These are phyloP conservation scores for Myotisia sp. DNA, from an alignment of 2,329 filamentous ascomycete genomes.

Conservation along the genomic window DNA sequence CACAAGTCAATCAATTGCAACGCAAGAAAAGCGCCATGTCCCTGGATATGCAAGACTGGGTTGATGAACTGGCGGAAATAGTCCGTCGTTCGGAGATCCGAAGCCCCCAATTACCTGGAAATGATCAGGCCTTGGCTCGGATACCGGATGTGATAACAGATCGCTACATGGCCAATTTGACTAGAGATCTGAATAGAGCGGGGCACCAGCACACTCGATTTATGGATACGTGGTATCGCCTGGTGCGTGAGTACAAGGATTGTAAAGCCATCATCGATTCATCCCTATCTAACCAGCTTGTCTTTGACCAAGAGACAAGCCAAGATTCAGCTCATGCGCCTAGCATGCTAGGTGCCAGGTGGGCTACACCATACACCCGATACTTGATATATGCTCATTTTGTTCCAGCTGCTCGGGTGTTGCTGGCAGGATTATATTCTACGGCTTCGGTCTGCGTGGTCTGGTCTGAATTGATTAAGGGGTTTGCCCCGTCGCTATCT, in stretches of 20 bases:
- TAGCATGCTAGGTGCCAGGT: constrained; percentile 17
- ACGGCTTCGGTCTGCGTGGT: constrained; percentile 69
- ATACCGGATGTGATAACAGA: constrained; percentile 79
- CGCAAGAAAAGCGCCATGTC: constrained; percentile 68
- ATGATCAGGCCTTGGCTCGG: constrained; percentile 27
- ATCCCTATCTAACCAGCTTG: constrained; percentile 61
- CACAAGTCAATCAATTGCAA: constrained; percentile 63
- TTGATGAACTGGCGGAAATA: constrained; percentile 78
- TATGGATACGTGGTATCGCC: constrained; percentile 66
- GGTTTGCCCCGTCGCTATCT: constrained; percentile 62
- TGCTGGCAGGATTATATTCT: constrained; percentile 52
- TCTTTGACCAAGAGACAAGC: constrained; percentile 50
- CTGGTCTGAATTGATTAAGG: constrained; percentile 87
- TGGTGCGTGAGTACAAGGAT: constrained; percentile 59
- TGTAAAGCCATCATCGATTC: constrained; percentile 76
- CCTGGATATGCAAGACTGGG: constrained; percentile 74
- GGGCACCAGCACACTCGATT: constrained; percentile 73
- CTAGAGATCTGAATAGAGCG: constrained; percentile 64
- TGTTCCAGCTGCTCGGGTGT: constrained; percentile 52
- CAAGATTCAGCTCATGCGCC: constrained; percentile 42
- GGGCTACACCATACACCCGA: constrained; percentile 69
- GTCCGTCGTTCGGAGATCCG: constrained; percentile 51
- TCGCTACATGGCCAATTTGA: constrained; percentile 81
- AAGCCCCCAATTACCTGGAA: constrained; percentile 27
- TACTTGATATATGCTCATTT: constrained; percentile 63